Percentiles rank a stretch among this genome's conserved stretches.
phyloP scores from a whole-genome alignment of 129 eudicot genomes.

The Flaveria brownii region DNA sequence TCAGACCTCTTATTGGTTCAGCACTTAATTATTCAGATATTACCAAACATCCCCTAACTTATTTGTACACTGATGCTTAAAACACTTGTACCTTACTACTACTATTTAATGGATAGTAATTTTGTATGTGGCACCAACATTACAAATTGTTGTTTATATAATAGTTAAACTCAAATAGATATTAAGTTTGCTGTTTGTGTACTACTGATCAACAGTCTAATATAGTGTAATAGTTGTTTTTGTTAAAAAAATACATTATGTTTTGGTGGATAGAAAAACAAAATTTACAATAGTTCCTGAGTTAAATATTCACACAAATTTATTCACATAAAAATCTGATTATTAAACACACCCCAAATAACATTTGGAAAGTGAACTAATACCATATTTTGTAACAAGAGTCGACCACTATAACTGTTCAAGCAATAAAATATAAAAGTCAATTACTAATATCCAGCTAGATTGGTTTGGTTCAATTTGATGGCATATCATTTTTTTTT shows the following conservation, averaged over 20 bases:
- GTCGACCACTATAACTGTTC: background rate
- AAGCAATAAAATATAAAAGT: background rate
- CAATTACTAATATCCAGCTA: background rate
- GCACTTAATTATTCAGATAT: no score
- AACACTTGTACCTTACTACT: no score
- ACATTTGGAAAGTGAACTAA: background rate
- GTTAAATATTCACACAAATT: background rate
- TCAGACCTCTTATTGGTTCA: no score
- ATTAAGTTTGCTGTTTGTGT: background rate
- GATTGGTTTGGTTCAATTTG: background rate
- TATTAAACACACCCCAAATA: conserved; percentile 1
- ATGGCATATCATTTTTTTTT: no score
- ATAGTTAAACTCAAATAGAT: background rate
- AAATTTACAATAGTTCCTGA: background rate
- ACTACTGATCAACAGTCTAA: background rate
- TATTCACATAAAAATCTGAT: background rate
- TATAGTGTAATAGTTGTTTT: background rate
- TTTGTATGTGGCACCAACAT: no score
- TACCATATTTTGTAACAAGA: background rate
- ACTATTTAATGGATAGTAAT: no score
- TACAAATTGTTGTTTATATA: background rate
- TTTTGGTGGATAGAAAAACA: conserved; percentile 3
- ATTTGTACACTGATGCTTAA: no score
- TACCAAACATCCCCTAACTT: no score
- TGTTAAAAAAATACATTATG: background rate